Evolutionary conservation across 352 stramenopile genomes (phyloP).

Genomic region (Pythium brachiatum): DNA sequence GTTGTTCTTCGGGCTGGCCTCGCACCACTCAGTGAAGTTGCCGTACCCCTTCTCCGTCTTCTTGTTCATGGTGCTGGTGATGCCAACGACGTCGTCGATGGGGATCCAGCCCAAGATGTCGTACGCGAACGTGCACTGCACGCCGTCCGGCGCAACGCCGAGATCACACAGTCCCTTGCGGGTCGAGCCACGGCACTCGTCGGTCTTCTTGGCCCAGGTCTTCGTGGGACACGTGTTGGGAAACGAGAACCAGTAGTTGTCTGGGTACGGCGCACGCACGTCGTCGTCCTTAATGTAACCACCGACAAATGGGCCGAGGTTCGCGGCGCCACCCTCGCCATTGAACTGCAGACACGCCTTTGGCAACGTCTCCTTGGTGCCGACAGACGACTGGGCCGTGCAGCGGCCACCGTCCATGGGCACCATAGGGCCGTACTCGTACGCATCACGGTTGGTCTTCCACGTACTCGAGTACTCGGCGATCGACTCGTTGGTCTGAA

Average conservation of each 20-base stretch:
- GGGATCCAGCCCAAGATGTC: slow-evolving; percentile 74
- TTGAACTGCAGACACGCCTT: slow-evolving; percentile 49
- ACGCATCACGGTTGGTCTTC: slow-evolving; percentile 25
- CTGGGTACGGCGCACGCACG: slow-evolving; percentile 32
- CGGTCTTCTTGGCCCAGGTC: slow-evolving; percentile 36
- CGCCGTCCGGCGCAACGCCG: slow-evolving; percentile 55
- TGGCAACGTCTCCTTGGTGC: slow-evolving; percentile 25
- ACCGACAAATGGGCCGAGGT: slow-evolving; percentile 56
- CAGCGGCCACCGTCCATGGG: slow-evolving; percentile 43
- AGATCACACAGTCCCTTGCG: slow-evolving; percentile 65
- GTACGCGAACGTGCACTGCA: slow-evolving; percentile 81
- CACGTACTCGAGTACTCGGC: slow-evolving; percentile 35
- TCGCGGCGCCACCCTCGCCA: slow-evolving; percentile 34
- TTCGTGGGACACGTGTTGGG: slow-evolving; percentile 48
- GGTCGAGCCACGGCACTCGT: slow-evolving; percentile 37
- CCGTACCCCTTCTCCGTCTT: slow-evolving; percentile 40
- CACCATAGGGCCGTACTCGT: slow-evolving; percentile 48
- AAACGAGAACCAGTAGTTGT: slow-evolving; percentile 48
- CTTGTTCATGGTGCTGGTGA: slow-evolving; percentile 61
- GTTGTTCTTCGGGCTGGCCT: slow-evolving; percentile 58
- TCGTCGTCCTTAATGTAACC: slow-evolving; percentile 38
- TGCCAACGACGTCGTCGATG: slow-evolving; percentile 78
- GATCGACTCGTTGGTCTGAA: slow-evolving; percentile 48
- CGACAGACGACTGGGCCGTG: slow-evolving; percentile 28
- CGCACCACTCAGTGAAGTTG: slow-evolving; percentile 77